Evolutionary conservation across 2,329 filamentous ascomycete genomes (phyloP).

Genomic region (Calonectria crousiana): DNA sequence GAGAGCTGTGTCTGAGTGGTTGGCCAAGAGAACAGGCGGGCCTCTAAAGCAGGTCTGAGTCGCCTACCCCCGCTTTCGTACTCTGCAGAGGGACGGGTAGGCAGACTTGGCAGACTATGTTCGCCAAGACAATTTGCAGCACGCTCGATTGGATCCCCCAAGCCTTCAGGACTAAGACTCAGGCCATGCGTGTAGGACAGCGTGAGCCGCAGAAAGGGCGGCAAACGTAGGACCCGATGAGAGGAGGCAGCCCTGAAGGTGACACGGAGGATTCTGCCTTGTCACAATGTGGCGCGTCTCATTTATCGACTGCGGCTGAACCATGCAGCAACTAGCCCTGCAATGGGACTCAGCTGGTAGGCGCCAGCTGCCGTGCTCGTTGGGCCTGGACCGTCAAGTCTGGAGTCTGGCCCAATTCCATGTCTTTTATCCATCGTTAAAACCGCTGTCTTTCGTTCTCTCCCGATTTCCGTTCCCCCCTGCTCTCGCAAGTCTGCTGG

Average conservation of each 20-base stretch:
- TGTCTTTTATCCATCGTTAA: background rate
- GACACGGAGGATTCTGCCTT: slow-evolving; percentile 2
- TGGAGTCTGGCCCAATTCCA: background rate
- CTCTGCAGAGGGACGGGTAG: background rate
- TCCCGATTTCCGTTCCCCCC: background rate
- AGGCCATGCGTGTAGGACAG: background rate
- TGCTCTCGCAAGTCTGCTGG: background rate
- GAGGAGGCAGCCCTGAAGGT: background rate
- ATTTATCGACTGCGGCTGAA: slow-evolving; percentile 9
- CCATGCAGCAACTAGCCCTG: slow-evolving; percentile 5
- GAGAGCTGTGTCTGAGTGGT: background rate
- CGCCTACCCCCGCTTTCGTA: background rate
- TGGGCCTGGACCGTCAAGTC: background rate
- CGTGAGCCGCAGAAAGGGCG: background rate
- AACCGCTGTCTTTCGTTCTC: background rate
- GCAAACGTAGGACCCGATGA: background rate
- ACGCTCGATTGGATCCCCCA: background rate
- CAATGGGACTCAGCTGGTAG: background rate
- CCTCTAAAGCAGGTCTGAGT: background rate
- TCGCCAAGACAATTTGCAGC: background rate
- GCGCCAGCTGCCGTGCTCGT: background rate
- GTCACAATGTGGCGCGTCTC: background rate
- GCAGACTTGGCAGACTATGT: slow-evolving; percentile 4
- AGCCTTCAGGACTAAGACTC: background rate
- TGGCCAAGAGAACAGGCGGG: background rate